A percentile compares a stretch with the other conserved stretches of the same genome.
These are phyloP conservation scores for Diddensiella transvaalensis DNA, from an alignment of 805 yeast genomes.

Conservation along the genomic window DNA sequence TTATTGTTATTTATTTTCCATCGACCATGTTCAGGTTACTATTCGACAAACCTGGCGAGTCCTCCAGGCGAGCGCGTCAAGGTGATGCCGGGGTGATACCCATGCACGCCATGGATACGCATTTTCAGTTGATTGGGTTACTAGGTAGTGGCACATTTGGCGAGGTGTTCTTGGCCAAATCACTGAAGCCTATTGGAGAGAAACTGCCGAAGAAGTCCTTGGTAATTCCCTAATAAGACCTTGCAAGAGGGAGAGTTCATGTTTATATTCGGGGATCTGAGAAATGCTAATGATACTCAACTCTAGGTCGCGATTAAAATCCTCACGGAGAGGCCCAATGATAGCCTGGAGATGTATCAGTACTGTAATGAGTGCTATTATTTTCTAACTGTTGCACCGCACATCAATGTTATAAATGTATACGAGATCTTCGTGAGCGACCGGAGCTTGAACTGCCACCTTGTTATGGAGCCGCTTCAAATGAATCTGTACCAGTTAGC, in stretches of 20 bases:
- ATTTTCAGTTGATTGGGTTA: background rate
- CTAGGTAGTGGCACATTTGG: constrained; percentile 30
- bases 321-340: background rate
- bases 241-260: too few species aligned
- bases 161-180: constrained; percentile 19
- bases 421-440: constrained; percentile 78
- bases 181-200: constrained; percentile 5
- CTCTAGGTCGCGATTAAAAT: constrained; percentile 3
- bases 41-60: too few species aligned
- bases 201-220: background rate
- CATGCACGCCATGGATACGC: background rate
- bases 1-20: too few species aligned
- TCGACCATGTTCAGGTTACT: too few species aligned
- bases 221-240: too few species aligned
- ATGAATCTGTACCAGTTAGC: constrained; percentile 77
- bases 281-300: background rate
- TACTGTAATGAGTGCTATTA: constrained; percentile 36
- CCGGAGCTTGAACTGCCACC: constrained; percentile 56
- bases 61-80: too few species aligned
- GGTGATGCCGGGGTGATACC: too few species aligned
- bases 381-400: constrained; percentile 55
- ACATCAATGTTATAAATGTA: constrained; percentile 66
- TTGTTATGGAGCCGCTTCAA: constrained; percentile 86
- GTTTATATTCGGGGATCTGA: too few species aligned
- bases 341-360: background rate